Percentiles rank a stretch among this genome's conserved stretches.
Evolutionary conservation across 208 protist genomes (phyloP).

Genomic region (Trypanosomatidae sp.): DNA sequence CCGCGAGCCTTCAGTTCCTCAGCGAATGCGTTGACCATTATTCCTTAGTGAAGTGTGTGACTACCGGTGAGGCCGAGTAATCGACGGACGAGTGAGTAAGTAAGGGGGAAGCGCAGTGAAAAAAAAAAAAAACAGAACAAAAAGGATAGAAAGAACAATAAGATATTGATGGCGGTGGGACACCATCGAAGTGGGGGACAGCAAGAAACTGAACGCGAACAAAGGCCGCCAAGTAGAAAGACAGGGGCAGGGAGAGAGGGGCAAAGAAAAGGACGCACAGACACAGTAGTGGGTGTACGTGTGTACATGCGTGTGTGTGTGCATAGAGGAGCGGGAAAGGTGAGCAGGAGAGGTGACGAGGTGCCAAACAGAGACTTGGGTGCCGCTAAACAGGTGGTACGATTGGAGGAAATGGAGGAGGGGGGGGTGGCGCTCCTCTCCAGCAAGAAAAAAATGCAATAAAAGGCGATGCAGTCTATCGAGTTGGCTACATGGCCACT

Average conservation of each 20-base stretch:
- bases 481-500: background rate
- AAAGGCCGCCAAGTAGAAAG: background rate
- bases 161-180: background rate
- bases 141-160: background rate
- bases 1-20: constrained; percentile 73
- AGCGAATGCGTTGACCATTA: constrained; percentile 29
- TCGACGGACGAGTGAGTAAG: background rate
- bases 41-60: background rate
- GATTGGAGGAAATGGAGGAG: background rate
- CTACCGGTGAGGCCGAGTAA: background rate
- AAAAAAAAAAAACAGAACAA: background rate
- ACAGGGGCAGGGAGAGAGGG: background rate
- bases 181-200: background rate
- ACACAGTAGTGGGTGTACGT: background rate
- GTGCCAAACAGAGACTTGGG: background rate
- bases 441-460: background rate
- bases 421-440: too few relatives aligned
- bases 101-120: background rate
- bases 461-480: background rate
- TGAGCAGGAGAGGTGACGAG: background rate
- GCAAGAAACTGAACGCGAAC: background rate
- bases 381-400: background rate
- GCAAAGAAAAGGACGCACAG: background rate
- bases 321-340: background rate
- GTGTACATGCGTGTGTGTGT: background rate